Percentiles rank a stretch among this genome's conserved stretches.
Evolutionary conservation across 345 rosid genomes (phyloP).

Genomic region (Anacardium occidentale): DNA sequence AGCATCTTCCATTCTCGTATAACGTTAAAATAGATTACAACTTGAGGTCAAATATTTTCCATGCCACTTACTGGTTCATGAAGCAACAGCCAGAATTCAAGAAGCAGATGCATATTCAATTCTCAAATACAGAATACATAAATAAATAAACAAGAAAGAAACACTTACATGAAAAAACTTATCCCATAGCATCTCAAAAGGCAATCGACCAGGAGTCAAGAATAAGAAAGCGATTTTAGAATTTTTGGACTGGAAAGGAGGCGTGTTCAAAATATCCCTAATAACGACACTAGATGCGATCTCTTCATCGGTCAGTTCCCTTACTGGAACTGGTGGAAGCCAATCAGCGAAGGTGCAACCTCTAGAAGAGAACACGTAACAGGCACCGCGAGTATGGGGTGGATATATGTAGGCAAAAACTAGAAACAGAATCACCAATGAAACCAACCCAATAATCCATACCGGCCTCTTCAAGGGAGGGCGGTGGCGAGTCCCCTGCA

Average conservation of each 20-base stretch:
- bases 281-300: constrained; percentile 67
- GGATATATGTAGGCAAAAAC: constrained; percentile 77
- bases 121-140: background rate
- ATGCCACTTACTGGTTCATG: background rate
- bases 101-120: constrained; percentile 3
- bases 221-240: constrained; percentile 92
- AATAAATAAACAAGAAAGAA: background rate
- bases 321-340: constrained; percentile 86
- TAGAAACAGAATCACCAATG: constrained; percentile 67
- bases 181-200: constrained; percentile 96
- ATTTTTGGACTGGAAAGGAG: constrained; percentile 47
- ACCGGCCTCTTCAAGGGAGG: constrained; percentile 69
- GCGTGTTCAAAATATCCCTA: constrained; percentile 57
- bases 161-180: constrained; percentile 67
- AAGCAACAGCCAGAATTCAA: background rate
- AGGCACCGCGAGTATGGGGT: constrained; percentile 64
- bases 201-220: constrained; percentile 78
- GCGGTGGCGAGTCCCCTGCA: constrained; percentile 66
- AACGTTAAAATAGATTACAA: background rate
- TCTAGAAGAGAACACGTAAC: constrained; percentile 76
- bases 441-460: constrained; percentile 77
- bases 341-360: constrained; percentile 82
- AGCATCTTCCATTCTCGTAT: background rate
- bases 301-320: constrained; percentile 83
- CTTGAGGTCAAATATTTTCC: background rate